A percentile compares a stretch with the other conserved stretches of the same genome.
Conservation (phyloP, 768 basidiomycete species). For the Suillus lakei region DNA sequence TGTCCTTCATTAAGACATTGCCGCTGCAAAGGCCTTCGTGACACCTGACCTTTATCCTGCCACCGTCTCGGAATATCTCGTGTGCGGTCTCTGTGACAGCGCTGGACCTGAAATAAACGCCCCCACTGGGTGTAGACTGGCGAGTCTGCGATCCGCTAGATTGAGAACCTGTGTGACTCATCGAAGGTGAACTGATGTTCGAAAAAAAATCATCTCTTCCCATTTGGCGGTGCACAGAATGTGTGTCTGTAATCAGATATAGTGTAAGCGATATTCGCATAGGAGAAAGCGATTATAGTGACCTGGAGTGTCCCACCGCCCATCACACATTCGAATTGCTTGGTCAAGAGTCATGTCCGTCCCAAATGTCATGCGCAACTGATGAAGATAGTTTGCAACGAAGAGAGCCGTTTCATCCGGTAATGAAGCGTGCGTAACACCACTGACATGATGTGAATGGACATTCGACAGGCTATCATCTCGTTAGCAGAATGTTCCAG, state of each 20-base stretch:
- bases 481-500: background rate
- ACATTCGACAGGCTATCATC: background rate
- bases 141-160: background rate
- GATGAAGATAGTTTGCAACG: background rate
- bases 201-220: background rate
- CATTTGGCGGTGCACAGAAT: background rate
- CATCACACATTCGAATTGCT: background rate
- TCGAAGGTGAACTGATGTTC: background rate
- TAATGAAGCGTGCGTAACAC: background rate
- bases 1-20: conserved; percentile 5
- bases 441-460: background rate
- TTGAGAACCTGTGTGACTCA: background rate
- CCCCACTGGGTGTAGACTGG: background rate
- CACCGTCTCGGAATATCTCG: background rate
- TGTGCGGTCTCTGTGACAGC: background rate
- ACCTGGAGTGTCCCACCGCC: background rate
- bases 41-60: background rate
- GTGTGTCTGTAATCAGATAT: background rate
- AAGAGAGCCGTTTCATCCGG: background rate
- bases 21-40: background rate
- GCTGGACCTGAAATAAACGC: background rate
- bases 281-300: background rate
- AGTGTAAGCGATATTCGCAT: background rate
- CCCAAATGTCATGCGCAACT: background rate
- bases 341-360: background rate